Evolutionary conservation across 2,329 filamentous ascomycete genomes (phyloP), one percentile per base, ranked within the genome.

Genomic region (Paraphoma chrysanthemicola): DNA sequence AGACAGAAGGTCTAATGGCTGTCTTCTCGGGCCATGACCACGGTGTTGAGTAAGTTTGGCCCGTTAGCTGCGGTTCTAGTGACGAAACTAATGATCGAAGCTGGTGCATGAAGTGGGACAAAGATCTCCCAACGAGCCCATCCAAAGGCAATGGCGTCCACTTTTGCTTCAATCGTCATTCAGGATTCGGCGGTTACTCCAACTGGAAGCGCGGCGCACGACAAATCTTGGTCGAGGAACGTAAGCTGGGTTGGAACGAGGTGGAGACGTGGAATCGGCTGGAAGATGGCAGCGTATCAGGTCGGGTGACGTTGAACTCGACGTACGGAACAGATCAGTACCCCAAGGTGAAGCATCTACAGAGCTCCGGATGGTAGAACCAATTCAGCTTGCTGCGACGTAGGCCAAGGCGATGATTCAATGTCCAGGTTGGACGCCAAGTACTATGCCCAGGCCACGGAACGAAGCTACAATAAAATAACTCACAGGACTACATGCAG

Each of bases 131-230:
- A 1, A 71, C 68, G 44, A 69, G 69, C n/a, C 67, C 66, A 16
- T 28, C 76, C 1, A 73, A 71, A 0, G 83, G 81, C 0, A 81
- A 79, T 53, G 81, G 81, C 1, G 50, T 80, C 6, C 69, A 75
- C 43, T 56, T 83, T 63, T 90, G 88, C 66, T 86, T 86, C 61
- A 86, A 87, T 5, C 85, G 89, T 61, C 88, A 89, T 62, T 83
- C 86, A 0, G 89, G 89, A 0, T 91, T 91, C 53, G 89, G 88
- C 0, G 89, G 89, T 0, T 91, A 91, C 63, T 86, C 88, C 0
- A 63, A 80, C 44, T 90, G 85, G 85, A 82, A 83, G 9, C 83
- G 88, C 0, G 89, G 88, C 1, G 81, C 82, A 4, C 79, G 87
- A 1, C 84, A 88, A 62, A 75, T 90, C 11, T 63, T 80, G 2